Conservation (phyloP, 495 filamentous ascomycete species). For the Aspergillus leporis region DNA sequence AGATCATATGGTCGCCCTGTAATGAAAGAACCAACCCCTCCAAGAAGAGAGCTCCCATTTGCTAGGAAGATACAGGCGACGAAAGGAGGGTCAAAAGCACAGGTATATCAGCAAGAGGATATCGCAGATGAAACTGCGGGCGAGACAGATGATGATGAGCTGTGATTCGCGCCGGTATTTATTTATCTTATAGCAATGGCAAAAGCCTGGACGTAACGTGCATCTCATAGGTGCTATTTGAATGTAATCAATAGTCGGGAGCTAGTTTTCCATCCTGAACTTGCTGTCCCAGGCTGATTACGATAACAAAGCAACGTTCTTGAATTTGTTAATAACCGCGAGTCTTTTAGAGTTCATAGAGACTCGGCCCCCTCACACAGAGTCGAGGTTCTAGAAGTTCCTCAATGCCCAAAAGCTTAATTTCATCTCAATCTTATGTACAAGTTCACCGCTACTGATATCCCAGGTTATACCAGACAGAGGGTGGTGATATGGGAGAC, state of each 20-base stretch:
- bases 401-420: conserved; percentile 5
- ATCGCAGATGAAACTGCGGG: conserved; percentile 39
- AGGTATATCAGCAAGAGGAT: conserved; percentile 12
- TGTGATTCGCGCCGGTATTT: conserved; percentile 27
- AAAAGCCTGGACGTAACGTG: not conserved
- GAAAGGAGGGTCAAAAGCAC: conserved; percentile 3
- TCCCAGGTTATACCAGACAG: conserved; percentile 26
- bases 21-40: conserved; percentile 26
- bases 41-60: conserved; percentile 44
- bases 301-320: not conserved
- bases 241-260: no score
- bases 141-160: conserved; percentile 56
- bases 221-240: not conserved
- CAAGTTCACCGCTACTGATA: conserved; percentile 38
- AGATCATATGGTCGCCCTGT: conserved; percentile 1
- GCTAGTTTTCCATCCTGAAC: no score
- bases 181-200: not conserved
- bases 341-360: not conserved
- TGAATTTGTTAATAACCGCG: not conserved
- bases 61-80: conserved; percentile 13
- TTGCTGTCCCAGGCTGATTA: no score
- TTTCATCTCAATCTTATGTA: conserved; percentile 45
- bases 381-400: not conserved
- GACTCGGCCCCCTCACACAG: not conserved
- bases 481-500: conserved; percentile 11